A percentile compares a stretch with the other conserved stretches of the same genome.
phyloP scores from a whole-genome alignment of 2,329 filamentous ascomycete genomes.

The Dactylonectria macrodidyma region DNA sequence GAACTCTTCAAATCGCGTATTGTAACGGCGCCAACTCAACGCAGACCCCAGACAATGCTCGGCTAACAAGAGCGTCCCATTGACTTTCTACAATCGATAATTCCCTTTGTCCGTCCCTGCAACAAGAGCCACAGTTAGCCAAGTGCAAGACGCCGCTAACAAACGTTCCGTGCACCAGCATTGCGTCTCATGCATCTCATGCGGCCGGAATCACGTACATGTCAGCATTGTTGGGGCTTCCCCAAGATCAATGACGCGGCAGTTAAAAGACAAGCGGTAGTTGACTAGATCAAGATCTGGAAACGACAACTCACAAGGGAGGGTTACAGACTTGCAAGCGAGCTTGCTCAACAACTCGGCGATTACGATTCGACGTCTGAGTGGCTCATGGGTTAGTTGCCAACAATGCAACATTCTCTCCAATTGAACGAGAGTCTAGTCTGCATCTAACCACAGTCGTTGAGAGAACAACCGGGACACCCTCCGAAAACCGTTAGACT shows the following conservation, averaged over 20 bases:
- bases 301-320: constrained; percentile 20
- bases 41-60: neutral
- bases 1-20: neutral
- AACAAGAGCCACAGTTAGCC: constrained; percentile 6
- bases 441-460: neutral
- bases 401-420: constrained; percentile 28
- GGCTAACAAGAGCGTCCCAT: neutral
- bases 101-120: neutral
- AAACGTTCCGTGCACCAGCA: constrained; percentile 15
- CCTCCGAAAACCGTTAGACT: constrained; percentile 16
- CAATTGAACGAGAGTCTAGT: neutral
- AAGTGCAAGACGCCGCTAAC: neutral
- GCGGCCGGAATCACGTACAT: constrained; percentile 26
- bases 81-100: constrained; percentile 16
- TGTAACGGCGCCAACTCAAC: neutral
- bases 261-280: constrained; percentile 23
- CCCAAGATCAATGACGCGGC: constrained; percentile 10
- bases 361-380: neutral
- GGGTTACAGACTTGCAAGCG: constrained; percentile 15
- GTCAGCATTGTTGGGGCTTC: constrained; percentile 19
- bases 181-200: constrained; percentile 28
- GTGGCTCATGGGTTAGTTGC: constrained; percentile 17
- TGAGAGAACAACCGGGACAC: constrained; percentile 3
- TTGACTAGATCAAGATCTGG: constrained; percentile 15
- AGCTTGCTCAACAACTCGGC: constrained; percentile 22